Conservation (phyloP, 129 eudicot genomes). For the Rutidosis leptorrhynchoides region DNA sequence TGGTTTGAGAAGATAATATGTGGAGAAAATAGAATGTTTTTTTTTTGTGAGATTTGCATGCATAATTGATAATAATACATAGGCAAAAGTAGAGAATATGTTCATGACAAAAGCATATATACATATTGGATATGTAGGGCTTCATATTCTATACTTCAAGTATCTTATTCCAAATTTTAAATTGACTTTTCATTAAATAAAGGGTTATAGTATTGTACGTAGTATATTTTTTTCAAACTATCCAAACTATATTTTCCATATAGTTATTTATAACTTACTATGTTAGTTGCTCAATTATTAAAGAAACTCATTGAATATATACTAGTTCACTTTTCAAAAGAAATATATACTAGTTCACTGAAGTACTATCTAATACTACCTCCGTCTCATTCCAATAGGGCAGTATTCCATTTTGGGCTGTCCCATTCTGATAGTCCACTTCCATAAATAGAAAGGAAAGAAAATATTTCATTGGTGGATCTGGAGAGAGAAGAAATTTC, state of each 20-base stretch:
- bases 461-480: no score
- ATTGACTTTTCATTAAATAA: slow-evolving; percentile 8
- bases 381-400: no score
- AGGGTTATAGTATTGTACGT: background rate
- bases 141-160: slow-evolving; percentile 15
- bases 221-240: background rate
- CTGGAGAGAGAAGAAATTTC: no score
- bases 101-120: slow-evolving; percentile 18
- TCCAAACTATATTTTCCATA: background rate
- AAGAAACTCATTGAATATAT: no score
- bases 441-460: no score
- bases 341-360: no score
- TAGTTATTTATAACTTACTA: background rate
- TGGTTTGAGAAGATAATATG: slow-evolving; percentile 15
- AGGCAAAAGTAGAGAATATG: slow-evolving; percentile 5
- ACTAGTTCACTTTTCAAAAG: no score
- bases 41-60: slow-evolving; percentile 10
- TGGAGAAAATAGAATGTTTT: slow-evolving; percentile 23
- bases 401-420: no score
- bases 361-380: no score
- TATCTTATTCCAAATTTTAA: background rate
- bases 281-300: no score
- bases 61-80: background rate
- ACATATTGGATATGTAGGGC: slow-evolving; percentile 8
- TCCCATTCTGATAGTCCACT: no score